phyloP scores from a whole-genome alignment of 192 early-diverging fungal species.

The Radiomyces spectabilis region DNA sequence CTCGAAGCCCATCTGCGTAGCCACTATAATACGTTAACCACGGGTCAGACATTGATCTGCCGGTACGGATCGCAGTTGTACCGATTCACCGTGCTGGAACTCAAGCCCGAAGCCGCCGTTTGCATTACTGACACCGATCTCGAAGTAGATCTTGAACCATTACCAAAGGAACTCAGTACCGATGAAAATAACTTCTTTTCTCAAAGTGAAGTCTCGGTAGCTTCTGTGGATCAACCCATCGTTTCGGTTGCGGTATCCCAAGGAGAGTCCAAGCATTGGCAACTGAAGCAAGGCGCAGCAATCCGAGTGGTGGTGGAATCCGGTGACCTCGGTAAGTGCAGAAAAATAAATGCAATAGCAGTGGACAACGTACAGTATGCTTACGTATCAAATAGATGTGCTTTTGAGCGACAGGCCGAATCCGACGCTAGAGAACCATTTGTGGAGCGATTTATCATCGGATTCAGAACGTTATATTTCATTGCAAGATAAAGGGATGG shows the following conservation, averaged over 20 bases:
- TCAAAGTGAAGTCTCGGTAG: not conserved
- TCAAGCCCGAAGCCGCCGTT: constrained; percentile 61
- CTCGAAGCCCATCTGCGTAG: constrained; percentile 62
- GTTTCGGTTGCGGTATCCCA: not conserved
- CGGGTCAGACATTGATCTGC: constrained; percentile 55
- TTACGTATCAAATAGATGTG: constrained; percentile 24
- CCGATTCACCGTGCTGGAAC: constrained; percentile 54
- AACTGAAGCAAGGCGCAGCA: not conserved
- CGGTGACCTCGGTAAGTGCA: constrained; percentile 19
- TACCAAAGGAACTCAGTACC: too few species aligned
- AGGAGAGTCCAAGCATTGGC: constrained; percentile 6
- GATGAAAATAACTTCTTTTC: constrained; percentile 5
- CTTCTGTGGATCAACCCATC: constrained; percentile 11
- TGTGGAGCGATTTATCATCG: constrained; percentile 38
- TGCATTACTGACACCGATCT: constrained; percentile 75
- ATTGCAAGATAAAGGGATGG: not conserved
- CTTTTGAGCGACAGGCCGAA: constrained; percentile 20
- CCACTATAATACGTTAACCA: constrained; percentile 59
- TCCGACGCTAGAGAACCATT: constrained; percentile 33
- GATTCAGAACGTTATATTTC: constrained; percentile 3
- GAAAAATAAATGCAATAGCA: not conserved
- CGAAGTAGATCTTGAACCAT: constrained; percentile 68
- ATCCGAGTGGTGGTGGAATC: constrained; percentile 4
- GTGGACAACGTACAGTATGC: not conserved
- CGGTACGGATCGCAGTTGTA: constrained; percentile 35